Evolutionary conservation across 2,329 filamentous ascomycete genomes (phyloP), one percentile per base, ranked within the genome.

Genomic region (Sclerotiophoma versabilis): DNA sequence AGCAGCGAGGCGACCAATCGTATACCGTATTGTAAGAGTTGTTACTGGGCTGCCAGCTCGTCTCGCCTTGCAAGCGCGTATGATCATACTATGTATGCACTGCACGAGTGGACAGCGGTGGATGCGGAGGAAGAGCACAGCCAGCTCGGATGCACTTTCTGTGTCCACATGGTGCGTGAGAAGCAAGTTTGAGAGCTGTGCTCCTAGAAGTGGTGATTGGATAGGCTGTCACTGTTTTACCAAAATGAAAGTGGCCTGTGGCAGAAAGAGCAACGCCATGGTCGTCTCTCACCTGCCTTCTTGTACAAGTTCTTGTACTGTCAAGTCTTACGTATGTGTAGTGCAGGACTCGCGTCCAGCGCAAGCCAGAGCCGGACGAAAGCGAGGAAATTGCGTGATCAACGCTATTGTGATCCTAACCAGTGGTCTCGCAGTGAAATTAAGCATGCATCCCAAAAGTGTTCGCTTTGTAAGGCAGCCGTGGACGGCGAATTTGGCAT

Each of bases 391-490:
- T 56, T 50, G 36, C 41, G 6, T 7, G 15, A 34, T 32, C 47
- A 27, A 50, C 20, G 47, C 53, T 46, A 50, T 43, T 47, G 42
- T 50, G 36, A 42, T 47, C 26, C 20, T 34, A 41, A 33, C 33
- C n/a, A 30, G 45, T 34, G 17, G 32, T 39, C n/a, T 15, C 20
- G 38, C 27, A 29, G 17, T 25, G 39, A 54, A 20, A 54, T 49
- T 49, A 46, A 37, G 54, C 53, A 38, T 41, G 23, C 38, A 34
- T 49, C 30, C 53, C 45, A 54, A 45, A 45, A 20, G 48, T 32
- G 27, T 50, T 49, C 38, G 48, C 47, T 48, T 50, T 60, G 62
- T 56, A 63, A 58, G 57, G 45, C 45, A 52, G 44, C 54, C 51
- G 32, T 51, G 36, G 58, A 48, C 43, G 37, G 53, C 46, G 41